phyloP scores from a whole-genome alignment of 73 alveolate genomes.

The Paramecium bursaria region DNA sequence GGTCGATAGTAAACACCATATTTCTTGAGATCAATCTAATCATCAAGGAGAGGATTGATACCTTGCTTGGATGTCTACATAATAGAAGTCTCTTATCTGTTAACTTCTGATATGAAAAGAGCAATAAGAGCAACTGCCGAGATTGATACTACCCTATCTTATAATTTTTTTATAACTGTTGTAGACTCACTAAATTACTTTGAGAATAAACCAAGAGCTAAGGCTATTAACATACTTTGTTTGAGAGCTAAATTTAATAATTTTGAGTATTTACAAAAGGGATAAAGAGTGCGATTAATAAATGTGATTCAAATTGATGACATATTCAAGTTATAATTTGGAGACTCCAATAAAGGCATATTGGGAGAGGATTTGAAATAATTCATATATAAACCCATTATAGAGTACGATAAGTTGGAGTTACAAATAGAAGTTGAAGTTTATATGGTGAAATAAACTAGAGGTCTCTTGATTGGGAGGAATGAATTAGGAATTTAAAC shows the following conservation, averaged over 20 bases:
- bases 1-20: background rate
- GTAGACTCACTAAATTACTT: conserved; percentile 5
- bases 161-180: background rate
- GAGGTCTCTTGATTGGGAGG: too few relatives aligned
- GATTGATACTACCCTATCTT: too few relatives aligned
- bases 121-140: too few relatives aligned
- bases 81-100: background rate
- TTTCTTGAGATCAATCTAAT: conserved; percentile 7
- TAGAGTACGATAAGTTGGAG: too few relatives aligned
- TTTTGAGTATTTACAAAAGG: background rate
- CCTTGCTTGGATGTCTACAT: conserved; percentile 40
- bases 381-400: too few relatives aligned
- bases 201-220: background rate
- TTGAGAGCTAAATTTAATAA: background rate
- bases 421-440: too few relatives aligned
- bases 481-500: too few relatives aligned
- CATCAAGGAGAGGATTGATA: conserved; percentile 3
- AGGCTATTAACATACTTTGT: too few relatives aligned
- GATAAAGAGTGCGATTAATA: background rate
- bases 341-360: background rate
- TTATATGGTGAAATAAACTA: too few relatives aligned
- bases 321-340: background rate
- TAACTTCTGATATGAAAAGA: background rate
- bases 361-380: background rate
- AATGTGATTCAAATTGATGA: background rate